Percentiles rank a stretch among this genome's conserved stretches.
phyloP scores from a whole-genome alignment of 371 early-diverging fungal species.

The Saksenaea oblongispora region DNA sequence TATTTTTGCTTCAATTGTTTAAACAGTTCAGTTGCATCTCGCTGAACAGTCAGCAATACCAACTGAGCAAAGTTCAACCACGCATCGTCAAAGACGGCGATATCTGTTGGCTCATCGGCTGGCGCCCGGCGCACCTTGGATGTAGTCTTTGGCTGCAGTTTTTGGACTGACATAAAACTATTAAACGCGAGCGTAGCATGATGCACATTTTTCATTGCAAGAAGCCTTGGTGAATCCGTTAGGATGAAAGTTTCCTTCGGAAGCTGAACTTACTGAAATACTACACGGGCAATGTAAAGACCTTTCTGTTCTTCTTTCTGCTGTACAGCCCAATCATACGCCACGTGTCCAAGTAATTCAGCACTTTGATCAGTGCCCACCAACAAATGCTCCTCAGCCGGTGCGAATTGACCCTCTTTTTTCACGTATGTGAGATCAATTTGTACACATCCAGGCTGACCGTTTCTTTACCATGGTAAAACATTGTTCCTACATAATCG shows the following conservation, averaged over 20 bases:
- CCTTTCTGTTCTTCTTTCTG: constrained; percentile 55
- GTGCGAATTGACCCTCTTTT: constrained; percentile 56
- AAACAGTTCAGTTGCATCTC: constrained; percentile 65
- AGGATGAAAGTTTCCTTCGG: no score
- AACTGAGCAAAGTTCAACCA: constrained; percentile 75
- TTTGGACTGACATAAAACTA: constrained; percentile 48
- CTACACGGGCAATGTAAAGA: constrained; percentile 76
- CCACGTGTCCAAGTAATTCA: constrained; percentile 67
- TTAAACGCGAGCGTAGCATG: constrained; percentile 70
- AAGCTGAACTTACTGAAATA: constrained; percentile 66
- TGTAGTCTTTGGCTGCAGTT: constrained; percentile 30
- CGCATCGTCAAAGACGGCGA: constrained; percentile 57
- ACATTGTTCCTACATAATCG: constrained; percentile 79
- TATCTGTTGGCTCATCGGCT: constrained; percentile 31
- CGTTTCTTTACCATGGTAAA: constrained; percentile 53
- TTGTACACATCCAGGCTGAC: no score
- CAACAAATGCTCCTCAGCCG: constrained; percentile 76
- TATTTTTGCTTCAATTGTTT: constrained; percentile 58
- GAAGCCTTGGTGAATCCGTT: no score
- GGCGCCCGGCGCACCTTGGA: constrained; percentile 39
- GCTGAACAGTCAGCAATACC: constrained; percentile 68
- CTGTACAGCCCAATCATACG: constrained; percentile 68
- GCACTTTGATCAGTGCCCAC: constrained; percentile 83
- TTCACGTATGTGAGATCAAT: no score
- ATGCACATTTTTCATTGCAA: constrained; percentile 71